Conservation (phyloP, 306 rosid genomes). For the Alnus rubra region DNA sequence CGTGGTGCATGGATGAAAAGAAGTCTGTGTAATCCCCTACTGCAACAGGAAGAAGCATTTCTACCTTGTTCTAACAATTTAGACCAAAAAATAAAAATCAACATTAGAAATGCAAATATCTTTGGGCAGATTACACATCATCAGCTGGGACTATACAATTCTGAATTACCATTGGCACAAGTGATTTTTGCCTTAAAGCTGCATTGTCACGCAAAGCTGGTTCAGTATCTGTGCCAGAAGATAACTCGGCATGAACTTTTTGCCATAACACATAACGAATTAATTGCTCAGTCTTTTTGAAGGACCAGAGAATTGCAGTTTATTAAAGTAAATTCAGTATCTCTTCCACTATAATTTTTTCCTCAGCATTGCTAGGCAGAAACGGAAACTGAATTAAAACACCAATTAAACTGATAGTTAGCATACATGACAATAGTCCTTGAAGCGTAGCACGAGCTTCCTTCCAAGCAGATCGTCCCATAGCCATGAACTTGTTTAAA, state of each 20-base stretch:
- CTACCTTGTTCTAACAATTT: conserved; percentile 56
- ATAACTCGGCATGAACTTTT: background rate
- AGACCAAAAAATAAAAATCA: conserved; percentile 7
- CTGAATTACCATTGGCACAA: conserved; percentile 66
- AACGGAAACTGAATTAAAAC: background rate
- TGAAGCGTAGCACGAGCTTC: conserved; percentile 94
- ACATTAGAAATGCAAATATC: conserved; percentile 21
- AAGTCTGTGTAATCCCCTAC: conserved; percentile 91
- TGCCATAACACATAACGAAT: background rate
- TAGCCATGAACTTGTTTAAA: conserved; percentile 81
- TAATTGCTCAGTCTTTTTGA: background rate
- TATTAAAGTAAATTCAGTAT: background rate
- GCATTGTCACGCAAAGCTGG: conserved; percentile 76
- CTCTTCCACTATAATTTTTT: background rate
- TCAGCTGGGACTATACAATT: conserved; percentile 10
- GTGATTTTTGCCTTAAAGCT: conserved; percentile 65
- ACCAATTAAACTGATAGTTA: conserved; percentile 3
- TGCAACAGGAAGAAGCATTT: conserved; percentile 80
- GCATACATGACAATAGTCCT: conserved; percentile 74
- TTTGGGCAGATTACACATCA: conserved; percentile 5
- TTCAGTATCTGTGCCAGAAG: conserved; percentile 61
- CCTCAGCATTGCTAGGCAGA: background rate
- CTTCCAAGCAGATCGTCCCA: conserved; percentile 95
- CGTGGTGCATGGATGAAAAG: conserved; percentile 76
- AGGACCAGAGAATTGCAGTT: background rate